phyloP scores from a whole-genome alignment of 768 basidiomycete genomes.

The Hygrocybe coccinea region DNA sequence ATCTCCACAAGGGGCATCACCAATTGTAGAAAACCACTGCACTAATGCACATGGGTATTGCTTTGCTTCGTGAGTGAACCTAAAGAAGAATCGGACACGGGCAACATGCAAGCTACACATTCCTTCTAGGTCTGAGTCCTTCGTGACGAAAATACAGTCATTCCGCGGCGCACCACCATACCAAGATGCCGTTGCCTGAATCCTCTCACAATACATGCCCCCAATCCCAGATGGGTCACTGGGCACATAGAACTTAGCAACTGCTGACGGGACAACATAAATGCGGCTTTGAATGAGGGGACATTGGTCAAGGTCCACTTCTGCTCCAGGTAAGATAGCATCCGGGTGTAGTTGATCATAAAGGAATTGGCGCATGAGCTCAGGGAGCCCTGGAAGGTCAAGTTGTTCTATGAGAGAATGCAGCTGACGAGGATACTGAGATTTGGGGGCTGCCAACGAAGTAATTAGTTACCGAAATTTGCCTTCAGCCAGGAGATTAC shows the following conservation, averaged over 20 bases:
- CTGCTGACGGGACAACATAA: slow-evolving; percentile 15
- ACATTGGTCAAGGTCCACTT: slow-evolving; percentile 13
- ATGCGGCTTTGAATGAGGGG: slow-evolving; percentile 17
- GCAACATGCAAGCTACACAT: slow-evolving; percentile 21
- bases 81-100: slow-evolving; percentile 21
- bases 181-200: slow-evolving; percentile 22
- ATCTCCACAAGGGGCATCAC: slow-evolving; percentile 14
- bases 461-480: too few species aligned
- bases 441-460: too few species aligned
- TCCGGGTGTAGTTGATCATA: slow-evolving; percentile 20
- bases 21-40: slow-evolving; percentile 20
- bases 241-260: slow-evolving; percentile 22
- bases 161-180: slow-evolving; percentile 10
- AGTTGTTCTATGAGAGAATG: neutral
- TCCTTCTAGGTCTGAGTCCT: slow-evolving; percentile 10
- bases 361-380: slow-evolving; percentile 24
- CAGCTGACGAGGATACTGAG: neutral
- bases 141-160: slow-evolving; percentile 22
- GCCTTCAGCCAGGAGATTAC: too few species aligned
- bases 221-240: slow-evolving; percentile 24
- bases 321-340: neutral
- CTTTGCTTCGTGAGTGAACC: slow-evolving; percentile 14
- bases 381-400: slow-evolving; percentile 15
- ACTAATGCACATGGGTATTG: slow-evolving; percentile 26
- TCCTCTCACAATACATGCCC: slow-evolving; percentile 27